Evolutionary conservation across 2,329 filamentous ascomycete species (phyloP).

Genomic region (Penicillium sp.): DNA sequence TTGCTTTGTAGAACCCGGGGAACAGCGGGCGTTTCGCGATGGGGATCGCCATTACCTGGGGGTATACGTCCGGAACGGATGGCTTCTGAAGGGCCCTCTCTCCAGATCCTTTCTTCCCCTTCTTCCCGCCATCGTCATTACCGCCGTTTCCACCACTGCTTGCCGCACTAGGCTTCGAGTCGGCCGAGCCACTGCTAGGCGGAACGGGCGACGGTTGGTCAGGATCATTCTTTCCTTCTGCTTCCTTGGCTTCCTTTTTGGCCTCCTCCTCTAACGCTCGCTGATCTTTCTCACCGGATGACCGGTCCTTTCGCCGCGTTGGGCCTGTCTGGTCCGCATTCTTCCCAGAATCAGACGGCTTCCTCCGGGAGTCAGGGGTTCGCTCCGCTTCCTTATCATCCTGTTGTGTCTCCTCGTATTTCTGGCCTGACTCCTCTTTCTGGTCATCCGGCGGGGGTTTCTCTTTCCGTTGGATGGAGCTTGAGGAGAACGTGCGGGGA

Average conservation of each 20-base stretch:
- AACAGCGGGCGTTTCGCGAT: conserved; percentile 92
- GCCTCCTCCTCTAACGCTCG: conserved; percentile 37
- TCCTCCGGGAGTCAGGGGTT: conserved; percentile 43
- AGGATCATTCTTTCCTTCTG: conserved; percentile 47
- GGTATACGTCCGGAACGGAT: conserved; percentile 88
- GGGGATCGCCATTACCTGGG: conserved; percentile 94
- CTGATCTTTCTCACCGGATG: conserved; percentile 38
- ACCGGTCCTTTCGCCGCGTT: conserved; percentile 40
- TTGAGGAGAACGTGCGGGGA: conserved; percentile 44
- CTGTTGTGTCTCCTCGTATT: conserved; percentile 28
- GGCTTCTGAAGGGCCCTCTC: conserved; percentile 81
- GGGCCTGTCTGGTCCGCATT: conserved; percentile 26
- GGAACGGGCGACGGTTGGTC: conserved; percentile 46
- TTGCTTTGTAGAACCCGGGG: conserved; percentile 97
- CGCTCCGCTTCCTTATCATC: conserved; percentile 42
- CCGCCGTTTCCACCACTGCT: conserved; percentile 45
- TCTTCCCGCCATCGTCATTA: conserved; percentile 63
- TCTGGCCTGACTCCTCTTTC: conserved; percentile 29
- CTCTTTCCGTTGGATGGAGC: conserved; percentile 52
- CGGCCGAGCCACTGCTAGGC: conserved; percentile 30
- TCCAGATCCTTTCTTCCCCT: conserved; percentile 62
- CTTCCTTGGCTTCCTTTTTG: conserved; percentile 36
- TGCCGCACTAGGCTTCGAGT: conserved; percentile 54
- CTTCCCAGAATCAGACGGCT: conserved; percentile 38
- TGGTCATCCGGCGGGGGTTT: conserved; percentile 47